These are phyloP conservation scores for Fusarium subglutinans DNA, from an alignment of 2,329 filamentous ascomycete species.

Conservation along the genomic window DNA sequence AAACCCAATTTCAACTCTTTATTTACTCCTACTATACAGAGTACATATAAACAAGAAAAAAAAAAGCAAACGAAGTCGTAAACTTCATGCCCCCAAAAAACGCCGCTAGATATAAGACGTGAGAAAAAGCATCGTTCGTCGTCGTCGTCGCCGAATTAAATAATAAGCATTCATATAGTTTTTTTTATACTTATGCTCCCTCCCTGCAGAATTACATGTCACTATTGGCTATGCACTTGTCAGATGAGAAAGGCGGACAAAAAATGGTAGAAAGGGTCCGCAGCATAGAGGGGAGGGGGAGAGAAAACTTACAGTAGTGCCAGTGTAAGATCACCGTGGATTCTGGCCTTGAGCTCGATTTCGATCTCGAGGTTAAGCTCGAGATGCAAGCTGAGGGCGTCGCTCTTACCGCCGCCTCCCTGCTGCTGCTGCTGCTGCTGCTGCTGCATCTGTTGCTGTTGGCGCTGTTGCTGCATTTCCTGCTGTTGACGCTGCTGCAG, in stretches of 20 bases:
- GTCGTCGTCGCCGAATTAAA: conserved; percentile 8
- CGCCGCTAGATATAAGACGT: conserved; percentile 9
- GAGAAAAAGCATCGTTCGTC: background rate
- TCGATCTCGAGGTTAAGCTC: conserved; percentile 87
- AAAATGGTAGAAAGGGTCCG: background rate
- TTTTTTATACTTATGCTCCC: conserved; percentile 9
- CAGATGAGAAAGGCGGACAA: conserved; percentile 25
- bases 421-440: conserved; percentile 27
- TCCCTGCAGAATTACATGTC: conserved; percentile 39
- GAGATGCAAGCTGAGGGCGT: conserved; percentile 70
- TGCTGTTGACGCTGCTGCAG: conserved; percentile 10
- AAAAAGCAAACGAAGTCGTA: conserved; percentile 6
- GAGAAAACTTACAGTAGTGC: conserved; percentile 65
- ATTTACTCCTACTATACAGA: conserved; percentile 21
- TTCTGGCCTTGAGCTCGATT: conserved; percentile 85
- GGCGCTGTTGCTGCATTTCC: conserved; percentile 4
- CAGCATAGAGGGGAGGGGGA: background rate
- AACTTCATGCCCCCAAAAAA: conserved; percentile 32
- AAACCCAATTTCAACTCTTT: conserved; percentile 30
- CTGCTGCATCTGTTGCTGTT: conserved; percentile 29
- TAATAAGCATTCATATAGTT: background rate
- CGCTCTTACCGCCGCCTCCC: conserved; percentile 36
- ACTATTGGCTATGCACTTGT: conserved; percentile 38
- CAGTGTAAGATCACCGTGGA: conserved; percentile 84
- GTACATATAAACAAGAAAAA: background rate